These are phyloP conservation scores for Tulasnella sp. DNA, from an alignment of 768 basidiomycete species.

Conservation along the genomic window DNA sequence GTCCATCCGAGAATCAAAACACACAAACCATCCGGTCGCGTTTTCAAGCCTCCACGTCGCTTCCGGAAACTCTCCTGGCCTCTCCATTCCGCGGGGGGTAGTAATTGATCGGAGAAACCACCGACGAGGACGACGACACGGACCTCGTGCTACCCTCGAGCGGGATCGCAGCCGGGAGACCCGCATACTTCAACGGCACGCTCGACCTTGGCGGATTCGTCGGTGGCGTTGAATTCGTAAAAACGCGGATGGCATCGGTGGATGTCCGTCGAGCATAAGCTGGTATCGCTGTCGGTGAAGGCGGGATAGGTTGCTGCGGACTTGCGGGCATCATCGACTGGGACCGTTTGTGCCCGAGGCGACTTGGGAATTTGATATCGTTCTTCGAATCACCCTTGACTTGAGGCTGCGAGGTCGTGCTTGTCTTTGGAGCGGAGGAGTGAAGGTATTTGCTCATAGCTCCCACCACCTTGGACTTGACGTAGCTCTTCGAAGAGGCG, in stretches of 20 bases:
- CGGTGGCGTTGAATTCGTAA: not conserved
- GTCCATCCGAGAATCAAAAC: not conserved
- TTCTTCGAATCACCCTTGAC: not conserved
- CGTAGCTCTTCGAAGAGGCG: not conserved
- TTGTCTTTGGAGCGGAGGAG: not conserved
- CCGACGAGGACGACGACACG: not conserved
- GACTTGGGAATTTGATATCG: not conserved
- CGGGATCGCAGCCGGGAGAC: not conserved
- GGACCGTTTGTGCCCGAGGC: not conserved
- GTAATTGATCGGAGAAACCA: not conserved
- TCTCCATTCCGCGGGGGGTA: not conserved
- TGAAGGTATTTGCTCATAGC: not conserved
- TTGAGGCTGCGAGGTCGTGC: not conserved
- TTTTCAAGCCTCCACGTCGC: not conserved
- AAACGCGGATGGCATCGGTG: not conserved
- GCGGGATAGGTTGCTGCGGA: not conserved
- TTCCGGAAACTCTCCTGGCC: not conserved
- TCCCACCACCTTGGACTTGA: not conserved
- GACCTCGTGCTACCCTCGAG: not conserved
- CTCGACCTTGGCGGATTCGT: not conserved
- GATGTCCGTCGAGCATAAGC: not conserved
- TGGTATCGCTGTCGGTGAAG: not conserved
- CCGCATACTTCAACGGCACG: not conserved
- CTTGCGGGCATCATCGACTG: not conserved
- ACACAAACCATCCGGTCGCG: not conserved